These are phyloP conservation scores for Exidia glandulosa DNA, from an alignment of 768 basidiomycete genomes.

Conservation along the genomic window DNA sequence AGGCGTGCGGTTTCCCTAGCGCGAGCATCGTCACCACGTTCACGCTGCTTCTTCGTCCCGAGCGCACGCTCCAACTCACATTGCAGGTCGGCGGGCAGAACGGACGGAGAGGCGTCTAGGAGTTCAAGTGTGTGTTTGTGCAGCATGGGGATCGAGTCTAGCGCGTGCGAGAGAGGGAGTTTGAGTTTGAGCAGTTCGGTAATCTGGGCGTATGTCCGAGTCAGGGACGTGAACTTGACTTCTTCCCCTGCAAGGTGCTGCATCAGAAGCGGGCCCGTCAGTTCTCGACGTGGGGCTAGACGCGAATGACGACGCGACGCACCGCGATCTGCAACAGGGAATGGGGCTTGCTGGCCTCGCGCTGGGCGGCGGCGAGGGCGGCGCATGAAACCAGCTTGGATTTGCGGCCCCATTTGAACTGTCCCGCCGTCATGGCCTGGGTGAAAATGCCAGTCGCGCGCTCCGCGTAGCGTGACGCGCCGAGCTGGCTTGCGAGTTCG, in stretches of 20 bases:
- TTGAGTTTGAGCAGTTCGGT: slow-evolving; percentile 40
- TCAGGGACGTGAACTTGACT: slow-evolving; percentile 27
- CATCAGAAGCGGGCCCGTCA: slow-evolving; percentile 10
- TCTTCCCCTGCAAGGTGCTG: background rate
- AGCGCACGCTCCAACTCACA: background rate
- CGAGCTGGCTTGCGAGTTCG: slow-evolving; percentile 47
- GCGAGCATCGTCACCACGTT: no score
- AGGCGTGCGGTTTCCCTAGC: no score
- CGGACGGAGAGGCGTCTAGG: background rate
- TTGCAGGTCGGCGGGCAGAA: background rate
- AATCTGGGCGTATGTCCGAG: slow-evolving; percentile 44
- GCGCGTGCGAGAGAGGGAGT: slow-evolving; percentile 46
- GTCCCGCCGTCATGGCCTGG: slow-evolving; percentile 46
- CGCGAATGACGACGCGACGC: background rate
- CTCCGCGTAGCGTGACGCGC: slow-evolving; percentile 46
- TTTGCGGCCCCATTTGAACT: slow-evolving; percentile 63
- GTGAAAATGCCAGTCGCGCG: slow-evolving; percentile 61
- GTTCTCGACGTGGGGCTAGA: background rate
- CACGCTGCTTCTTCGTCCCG: no score
- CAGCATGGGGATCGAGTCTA: slow-evolving; percentile 45
- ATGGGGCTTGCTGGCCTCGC: slow-evolving; percentile 59
- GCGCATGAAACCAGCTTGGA: slow-evolving; percentile 62
- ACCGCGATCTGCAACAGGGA: slow-evolving; percentile 59
- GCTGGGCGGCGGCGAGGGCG: slow-evolving; percentile 56
- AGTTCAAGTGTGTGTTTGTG: slow-evolving; percentile 27